phyloP scores from a whole-genome alignment of 1,284 basidiomycete species.

The Exsudoporus floridanus region DNA sequence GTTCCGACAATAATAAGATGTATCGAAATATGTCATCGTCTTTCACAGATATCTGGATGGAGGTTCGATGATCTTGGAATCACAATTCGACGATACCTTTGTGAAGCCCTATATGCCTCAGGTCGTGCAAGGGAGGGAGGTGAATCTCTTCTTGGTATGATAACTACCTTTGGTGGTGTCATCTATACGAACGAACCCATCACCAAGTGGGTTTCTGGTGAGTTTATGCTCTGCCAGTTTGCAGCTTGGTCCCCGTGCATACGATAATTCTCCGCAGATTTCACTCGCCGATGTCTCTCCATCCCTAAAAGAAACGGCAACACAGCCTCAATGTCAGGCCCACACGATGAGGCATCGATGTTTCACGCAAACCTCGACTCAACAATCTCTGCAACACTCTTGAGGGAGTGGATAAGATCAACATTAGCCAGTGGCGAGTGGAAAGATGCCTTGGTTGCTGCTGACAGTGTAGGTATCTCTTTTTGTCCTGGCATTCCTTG shows the following conservation, averaged over 20 bases:
- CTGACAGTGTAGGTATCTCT: background rate
- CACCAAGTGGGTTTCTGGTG: background rate
- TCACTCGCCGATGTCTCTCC: background rate
- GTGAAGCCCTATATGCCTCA: background rate
- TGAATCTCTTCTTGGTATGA: background rate
- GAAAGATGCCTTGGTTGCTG: background rate
- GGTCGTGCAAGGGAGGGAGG: background rate
- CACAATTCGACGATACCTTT: background rate
- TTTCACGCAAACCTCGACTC: background rate
- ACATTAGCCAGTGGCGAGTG: background rate
- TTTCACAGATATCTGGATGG: constrained; percentile 6
- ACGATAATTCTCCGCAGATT: background rate
- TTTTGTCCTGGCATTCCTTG: background rate
- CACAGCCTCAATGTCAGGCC: too few species aligned
- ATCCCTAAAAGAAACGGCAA: background rate
- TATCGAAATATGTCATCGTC: background rate
- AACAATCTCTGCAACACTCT: background rate
- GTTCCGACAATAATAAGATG: too few species aligned
- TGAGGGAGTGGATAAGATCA: background rate
- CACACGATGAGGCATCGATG: background rate
- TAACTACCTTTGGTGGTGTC: background rate
- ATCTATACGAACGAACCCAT: background rate
- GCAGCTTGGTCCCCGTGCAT: background rate
- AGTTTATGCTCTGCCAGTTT: background rate
- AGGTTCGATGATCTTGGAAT: background rate